phyloP scores from a whole-genome alignment of 495 filamentous ascomycete species.

The Hyaloscypha variabilis region DNA sequence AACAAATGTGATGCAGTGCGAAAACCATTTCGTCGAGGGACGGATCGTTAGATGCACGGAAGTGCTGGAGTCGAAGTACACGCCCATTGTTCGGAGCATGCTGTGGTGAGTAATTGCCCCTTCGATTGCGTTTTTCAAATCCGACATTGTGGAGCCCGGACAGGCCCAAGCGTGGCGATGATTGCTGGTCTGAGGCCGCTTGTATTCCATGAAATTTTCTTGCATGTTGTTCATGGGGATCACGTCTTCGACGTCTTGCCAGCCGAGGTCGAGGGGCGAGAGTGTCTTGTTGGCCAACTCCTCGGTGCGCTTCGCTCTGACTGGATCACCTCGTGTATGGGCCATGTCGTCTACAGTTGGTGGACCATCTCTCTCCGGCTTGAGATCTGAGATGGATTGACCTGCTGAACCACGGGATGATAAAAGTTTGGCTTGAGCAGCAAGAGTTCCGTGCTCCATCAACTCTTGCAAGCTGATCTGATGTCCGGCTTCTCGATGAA shows the following conservation, averaged over 20 bases:
- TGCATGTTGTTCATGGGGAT: neutral
- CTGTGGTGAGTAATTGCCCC: neutral
- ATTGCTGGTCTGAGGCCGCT: neutral
- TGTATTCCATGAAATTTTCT: constrained; percentile 2
- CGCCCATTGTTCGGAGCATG: constrained; percentile 3
- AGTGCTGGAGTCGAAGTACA: neutral
- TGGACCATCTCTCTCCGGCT: neutral
- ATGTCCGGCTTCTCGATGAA: neutral
- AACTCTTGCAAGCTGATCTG: neutral
- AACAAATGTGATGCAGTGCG: constrained; percentile 2
- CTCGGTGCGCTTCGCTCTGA: neutral
- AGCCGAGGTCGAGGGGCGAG: neutral
- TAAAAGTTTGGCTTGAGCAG: neutral
- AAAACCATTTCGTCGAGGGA: neutral
- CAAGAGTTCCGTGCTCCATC: neutral
- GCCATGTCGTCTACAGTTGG: neutral
- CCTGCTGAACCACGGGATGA: neutral
- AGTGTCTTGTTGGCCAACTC: constrained; percentile 2
- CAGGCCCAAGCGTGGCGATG: neutral
- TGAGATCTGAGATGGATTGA: neutral
- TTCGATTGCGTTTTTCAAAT: neutral
- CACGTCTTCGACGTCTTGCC: constrained; percentile 1
- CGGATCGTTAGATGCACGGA: neutral
- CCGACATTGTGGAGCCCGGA: neutral
- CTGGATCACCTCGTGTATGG: neutral